Base-by-base conservation (phyloP, 805 yeast species). In the Zygosaccharomyces rouxii region DNA sequence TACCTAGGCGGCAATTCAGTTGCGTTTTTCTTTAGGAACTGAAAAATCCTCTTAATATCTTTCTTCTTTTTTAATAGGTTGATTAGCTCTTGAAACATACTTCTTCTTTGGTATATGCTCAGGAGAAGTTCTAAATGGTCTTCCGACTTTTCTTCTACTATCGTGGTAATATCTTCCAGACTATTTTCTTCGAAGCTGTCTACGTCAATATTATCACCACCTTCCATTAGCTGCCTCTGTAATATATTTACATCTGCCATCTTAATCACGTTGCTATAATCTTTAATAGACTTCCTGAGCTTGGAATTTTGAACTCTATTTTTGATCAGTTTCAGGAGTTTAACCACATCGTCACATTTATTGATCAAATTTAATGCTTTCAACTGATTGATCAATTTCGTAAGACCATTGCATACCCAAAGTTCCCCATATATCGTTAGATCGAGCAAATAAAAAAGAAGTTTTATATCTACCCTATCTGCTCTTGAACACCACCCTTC, bases 351-450 rank as follows among this genome's bases (percentile, higher is more conserved):
- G 14, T 29, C 41, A 23, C 59, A 55, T 43, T 65, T 66, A 45
- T 64, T 54, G 14, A 52, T 42, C 13, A 67, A 28, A 35, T 62
- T 63, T 16, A 67, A 48, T 10, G 50, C 30, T 31, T 63, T 63
- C 7, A 65, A 47, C 31, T 57, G 59, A 5, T 49, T 35, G 1
- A 61, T 41, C 10, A 60, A 52, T 10, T 48, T 50, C 10, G 52
- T 35, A 16, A 67, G 52, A 0, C 70, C 70, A 37, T 60, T 56
- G 42, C 49, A 58, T 13, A 58, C 48, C 68, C 69, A 66, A 3
- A 64, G 38, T 19, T 62, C 64, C 1, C 69, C 70, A 47, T 52
- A 58, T 1, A 60, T 40, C 14, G 56, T 42, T 19, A 61, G 53
- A 6, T 52, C 63, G 13, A 66, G 48, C 16, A 67, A 23, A 33